These are phyloP conservation scores for Nakazawaea siamensis DNA, from an alignment of 805 yeast species.

Conservation along the genomic window DNA sequence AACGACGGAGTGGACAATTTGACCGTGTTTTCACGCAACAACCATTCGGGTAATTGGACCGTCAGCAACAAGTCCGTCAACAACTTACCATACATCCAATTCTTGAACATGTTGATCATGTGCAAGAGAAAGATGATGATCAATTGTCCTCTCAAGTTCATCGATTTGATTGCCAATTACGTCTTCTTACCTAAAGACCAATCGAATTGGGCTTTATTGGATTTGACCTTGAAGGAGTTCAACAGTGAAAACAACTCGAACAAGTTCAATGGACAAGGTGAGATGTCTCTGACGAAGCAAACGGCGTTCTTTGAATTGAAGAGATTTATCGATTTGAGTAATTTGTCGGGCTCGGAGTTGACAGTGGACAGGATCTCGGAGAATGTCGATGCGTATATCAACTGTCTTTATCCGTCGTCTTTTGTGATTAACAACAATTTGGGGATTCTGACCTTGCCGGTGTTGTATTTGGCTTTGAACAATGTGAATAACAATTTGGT, in stretches of 20 bases:
- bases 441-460: constrained; percentile 42
- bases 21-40: constrained; percentile 9
- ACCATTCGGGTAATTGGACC: constrained; percentile 11
- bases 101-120: constrained; percentile 28
- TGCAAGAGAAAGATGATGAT: constrained; percentile 41
- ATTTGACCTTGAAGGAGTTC: constrained; percentile 40
- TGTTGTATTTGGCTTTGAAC: constrained; percentile 29
- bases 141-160: constrained; percentile 39
- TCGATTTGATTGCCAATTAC: constrained; percentile 40
- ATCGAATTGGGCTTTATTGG: constrained; percentile 36
- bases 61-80: constrained; percentile 15
- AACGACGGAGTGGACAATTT: constrained; percentile 11
- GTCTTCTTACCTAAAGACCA: constrained; percentile 30
- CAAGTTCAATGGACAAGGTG: constrained; percentile 8
- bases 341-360: constrained; percentile 7
- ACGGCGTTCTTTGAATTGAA: constrained; percentile 7
- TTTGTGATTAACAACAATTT: constrained; percentile 39
- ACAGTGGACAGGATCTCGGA: constrained; percentile 15
- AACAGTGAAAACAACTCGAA: constrained; percentile 16
- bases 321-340: constrained; percentile 9
- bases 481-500: constrained; percentile 19
- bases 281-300: not conserved
- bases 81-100: constrained; percentile 16
- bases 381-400: constrained; percentile 15
- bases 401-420: constrained; percentile 16